Conservation (phyloP, 169 alveolate species). For the Pseudocohnilembus persalinus region DNA sequence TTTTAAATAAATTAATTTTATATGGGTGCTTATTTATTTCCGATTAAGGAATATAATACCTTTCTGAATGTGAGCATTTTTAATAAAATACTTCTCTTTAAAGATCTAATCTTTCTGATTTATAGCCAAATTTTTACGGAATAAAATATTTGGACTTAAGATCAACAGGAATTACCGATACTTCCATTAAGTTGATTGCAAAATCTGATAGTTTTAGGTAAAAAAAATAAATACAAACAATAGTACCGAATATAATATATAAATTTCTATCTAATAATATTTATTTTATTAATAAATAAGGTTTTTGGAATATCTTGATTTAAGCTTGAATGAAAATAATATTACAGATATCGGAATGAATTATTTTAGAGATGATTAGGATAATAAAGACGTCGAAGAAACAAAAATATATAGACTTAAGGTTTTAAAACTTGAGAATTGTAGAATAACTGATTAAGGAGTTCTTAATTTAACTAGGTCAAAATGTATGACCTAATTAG, state of each 20-base stretch:
- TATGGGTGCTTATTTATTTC: background rate
- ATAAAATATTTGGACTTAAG: background rate
- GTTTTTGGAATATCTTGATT: background rate
- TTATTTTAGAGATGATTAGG: background rate
- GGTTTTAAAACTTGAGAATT: background rate
- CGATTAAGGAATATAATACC: background rate
- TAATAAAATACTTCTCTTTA: background rate
- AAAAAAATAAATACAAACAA: too few relatives aligned
- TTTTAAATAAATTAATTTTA: too few relatives aligned
- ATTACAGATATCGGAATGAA: background rate
- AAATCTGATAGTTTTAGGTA: background rate
- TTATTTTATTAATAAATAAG: background rate
- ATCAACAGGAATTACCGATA: background rate
- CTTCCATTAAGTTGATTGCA: background rate
- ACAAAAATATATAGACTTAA: background rate
- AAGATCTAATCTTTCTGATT: background rate
- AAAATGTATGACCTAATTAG: background rate
- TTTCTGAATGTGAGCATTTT: background rate
- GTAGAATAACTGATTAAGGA: background rate
- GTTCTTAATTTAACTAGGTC: background rate
- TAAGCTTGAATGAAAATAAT: background rate
- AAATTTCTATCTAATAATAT: too few relatives aligned
- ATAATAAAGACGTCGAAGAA: too few relatives aligned
- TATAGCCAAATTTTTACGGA: background rate
- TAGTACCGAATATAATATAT: background rate